Evolutionary conservation across 805 yeast genomes (phyloP), one percentile per base, ranked within the genome.

Genomic region (Starmerella apis): DNA sequence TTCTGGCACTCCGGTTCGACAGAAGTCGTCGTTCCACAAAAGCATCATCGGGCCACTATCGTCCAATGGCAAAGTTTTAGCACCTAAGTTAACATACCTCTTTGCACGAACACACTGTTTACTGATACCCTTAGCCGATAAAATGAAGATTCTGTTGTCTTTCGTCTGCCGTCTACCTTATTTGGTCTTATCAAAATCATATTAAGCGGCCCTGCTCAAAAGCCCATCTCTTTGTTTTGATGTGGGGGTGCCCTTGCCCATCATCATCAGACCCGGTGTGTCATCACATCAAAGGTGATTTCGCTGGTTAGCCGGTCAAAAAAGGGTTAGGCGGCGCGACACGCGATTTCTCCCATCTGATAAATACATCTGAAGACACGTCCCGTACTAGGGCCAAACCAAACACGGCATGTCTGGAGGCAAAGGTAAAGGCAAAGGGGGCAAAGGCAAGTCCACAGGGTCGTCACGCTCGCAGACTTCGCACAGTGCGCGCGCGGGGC

Each of bases 401-500:
- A 25, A 22, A 41, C 24, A 27, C 44, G 25, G 44, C 33, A 41
- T 41, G 44, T 41, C 44, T 33, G 52, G 52, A 23, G 53, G 53
- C 33, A 50, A 50, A 31, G 72, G 97, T 59, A 90, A 90, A 78
- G 86, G 81, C 53, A 88, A 84, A 68, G 96, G 97, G 59, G 96
- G 96, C 65, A 90, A 88, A 72, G 96, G 96, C 60, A 88, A 88
- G 69, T 81, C 94, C 43, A 48, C 51, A 37, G 54, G 55, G 37
- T 42, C 51, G 38, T 32, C 55, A 28, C 48, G 49, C 30, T 25
- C 55, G 18, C 57, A 52, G 49, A 54, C 52, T 38, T 59, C 61
- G 5, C 63, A 59, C 50, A 57, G 61, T 49, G 57, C 61, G 24
- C 57, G 61, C 11, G 96, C 97, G 68, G 97, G 96, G 72, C 80